These are phyloP conservation scores for Penicillium sp. DNA, from an alignment of 2,329 filamentous ascomycete genomes.

Conservation along the genomic window DNA sequence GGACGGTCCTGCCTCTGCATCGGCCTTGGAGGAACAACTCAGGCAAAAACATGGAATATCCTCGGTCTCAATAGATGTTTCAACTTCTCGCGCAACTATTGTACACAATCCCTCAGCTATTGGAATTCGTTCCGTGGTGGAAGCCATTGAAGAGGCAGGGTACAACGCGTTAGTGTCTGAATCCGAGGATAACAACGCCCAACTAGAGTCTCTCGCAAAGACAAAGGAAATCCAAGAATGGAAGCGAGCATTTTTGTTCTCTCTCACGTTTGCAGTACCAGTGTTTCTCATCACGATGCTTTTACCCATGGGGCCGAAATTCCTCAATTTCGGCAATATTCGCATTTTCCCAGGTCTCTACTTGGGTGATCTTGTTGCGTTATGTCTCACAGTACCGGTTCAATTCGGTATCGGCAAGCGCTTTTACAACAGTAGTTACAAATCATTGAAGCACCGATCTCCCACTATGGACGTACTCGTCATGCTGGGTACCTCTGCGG, in stretches of 20 bases:
- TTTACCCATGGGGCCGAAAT: constrained; percentile 76
- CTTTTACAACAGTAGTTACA: constrained; percentile 91
- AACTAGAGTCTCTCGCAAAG: constrained; percentile 92
- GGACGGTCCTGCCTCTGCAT: constrained; percentile 67
- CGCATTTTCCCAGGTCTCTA: constrained; percentile 70
- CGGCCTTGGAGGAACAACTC: constrained; percentile 66
- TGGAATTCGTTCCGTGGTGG: constrained; percentile 78
- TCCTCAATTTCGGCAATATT: constrained; percentile 71
- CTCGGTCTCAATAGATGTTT: constrained; percentile 68
- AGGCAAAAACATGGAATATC: constrained; percentile 64
- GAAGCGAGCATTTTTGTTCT: constrained; percentile 74
- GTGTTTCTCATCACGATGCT: constrained; percentile 93
- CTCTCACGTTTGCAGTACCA: constrained; percentile 76
- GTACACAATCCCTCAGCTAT: constrained; percentile 67
- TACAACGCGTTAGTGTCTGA: constrained; percentile 89
- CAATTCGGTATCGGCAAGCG: constrained; percentile 95
- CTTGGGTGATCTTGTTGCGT: constrained; percentile 80
- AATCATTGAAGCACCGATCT: constrained; percentile 81
- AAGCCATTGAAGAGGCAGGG: constrained; percentile 73
- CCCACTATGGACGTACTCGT: constrained; percentile 98
- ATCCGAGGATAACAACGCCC: constrained; percentile 91
- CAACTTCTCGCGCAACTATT: constrained; percentile 70
- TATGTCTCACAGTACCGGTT: constrained; percentile 81
- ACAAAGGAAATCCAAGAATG: constrained; percentile 95
- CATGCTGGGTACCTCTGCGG: constrained; percentile 86